These are phyloP conservation scores for Boletus barrowsii DNA, from an alignment of 768 basidiomycete species.

Conservation along the genomic window DNA sequence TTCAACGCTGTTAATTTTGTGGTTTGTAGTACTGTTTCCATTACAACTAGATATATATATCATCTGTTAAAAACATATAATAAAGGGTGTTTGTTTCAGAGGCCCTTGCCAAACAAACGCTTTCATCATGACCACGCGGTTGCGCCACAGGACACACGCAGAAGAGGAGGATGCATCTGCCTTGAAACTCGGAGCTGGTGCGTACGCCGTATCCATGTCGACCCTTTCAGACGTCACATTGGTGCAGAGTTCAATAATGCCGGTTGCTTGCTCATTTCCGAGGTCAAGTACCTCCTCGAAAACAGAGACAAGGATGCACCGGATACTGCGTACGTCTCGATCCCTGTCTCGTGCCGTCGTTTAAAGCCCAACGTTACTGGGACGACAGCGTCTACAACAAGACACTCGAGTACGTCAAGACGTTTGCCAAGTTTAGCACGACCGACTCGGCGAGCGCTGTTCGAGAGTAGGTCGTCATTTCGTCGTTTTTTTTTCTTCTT, in stretches of 20 bases:
- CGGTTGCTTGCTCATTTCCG: conserved; percentile 86
- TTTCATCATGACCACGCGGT: conserved; percentile 52
- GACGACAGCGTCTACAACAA: conserved; percentile 81
- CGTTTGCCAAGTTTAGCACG: conserved; percentile 86
- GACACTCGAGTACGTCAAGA: conserved; percentile 87
- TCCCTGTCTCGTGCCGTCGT: not conserved
- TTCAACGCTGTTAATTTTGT: conserved; percentile 26
- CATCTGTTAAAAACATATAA: conserved; percentile 37
- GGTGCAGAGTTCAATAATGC: conserved; percentile 83
- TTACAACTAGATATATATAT: conserved; percentile 35
- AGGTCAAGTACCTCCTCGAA: conserved; percentile 87
- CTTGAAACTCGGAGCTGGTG: conserved; percentile 77
- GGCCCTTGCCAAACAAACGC: conserved; percentile 33
- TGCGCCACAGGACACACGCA: conserved; percentile 59
- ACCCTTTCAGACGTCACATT: not conserved
- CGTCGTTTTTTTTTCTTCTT: not conserved
- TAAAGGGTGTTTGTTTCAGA: conserved; percentile 28
- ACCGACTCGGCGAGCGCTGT: conserved; percentile 82
- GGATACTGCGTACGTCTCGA: conserved; percentile 66
- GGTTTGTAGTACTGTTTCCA: conserved; percentile 27
- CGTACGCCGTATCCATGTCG: not conserved
- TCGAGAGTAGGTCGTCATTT: conserved; percentile 66
- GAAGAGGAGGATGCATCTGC: conserved; percentile 88
- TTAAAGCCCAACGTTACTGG: no score
- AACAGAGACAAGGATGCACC: conserved; percentile 85